phyloP scores from a whole-genome alignment of 2,329 filamentous ascomycete genomes.

The Cladophialophora yegresii region DNA sequence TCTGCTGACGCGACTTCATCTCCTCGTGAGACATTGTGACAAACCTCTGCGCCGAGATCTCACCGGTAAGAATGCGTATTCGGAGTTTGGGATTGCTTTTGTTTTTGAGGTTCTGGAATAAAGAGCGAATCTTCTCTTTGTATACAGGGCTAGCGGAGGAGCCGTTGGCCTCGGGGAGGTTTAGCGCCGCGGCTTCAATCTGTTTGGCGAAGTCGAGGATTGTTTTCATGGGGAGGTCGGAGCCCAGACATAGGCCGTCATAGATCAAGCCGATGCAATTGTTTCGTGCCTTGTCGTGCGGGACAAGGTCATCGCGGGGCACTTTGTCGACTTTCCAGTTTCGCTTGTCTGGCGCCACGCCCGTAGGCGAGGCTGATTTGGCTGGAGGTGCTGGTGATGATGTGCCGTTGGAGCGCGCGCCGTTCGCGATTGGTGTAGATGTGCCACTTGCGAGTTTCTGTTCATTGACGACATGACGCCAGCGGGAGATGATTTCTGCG shows the following conservation, averaged over 20 bases:
- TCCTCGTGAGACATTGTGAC: constrained; percentile 88
- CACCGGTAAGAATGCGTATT: constrained; percentile 70
- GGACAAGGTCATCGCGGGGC: constrained; percentile 65
- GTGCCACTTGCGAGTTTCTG: constrained; percentile 39
- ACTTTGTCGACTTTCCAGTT: constrained; percentile 72
- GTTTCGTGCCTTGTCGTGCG: constrained; percentile 72
- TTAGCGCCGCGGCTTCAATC: constrained; percentile 75
- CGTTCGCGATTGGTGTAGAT: constrained; percentile 41
- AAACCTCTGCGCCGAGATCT: constrained; percentile 71
- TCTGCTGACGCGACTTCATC: constrained; percentile 82
- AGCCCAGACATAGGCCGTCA: constrained; percentile 80
- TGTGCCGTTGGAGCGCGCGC: constrained; percentile 53
- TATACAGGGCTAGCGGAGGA: constrained; percentile 73
- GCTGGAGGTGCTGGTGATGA: constrained; percentile 52
- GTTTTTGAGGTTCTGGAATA: constrained; percentile 94
- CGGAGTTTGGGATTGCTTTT: constrained; percentile 80
- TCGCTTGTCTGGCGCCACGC: constrained; percentile 70
- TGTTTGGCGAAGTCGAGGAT: constrained; percentile 68
- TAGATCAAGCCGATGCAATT: constrained; percentile 89
- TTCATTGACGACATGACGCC: constrained; percentile 75
- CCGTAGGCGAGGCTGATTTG: constrained; percentile 48
- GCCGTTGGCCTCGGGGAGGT: constrained; percentile 57
- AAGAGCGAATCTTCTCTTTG: constrained; percentile 82
- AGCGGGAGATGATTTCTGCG: constrained; percentile 80
- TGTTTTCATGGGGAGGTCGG: constrained; percentile 59